These are phyloP conservation scores for Clitoria ternatea DNA, from an alignment of 306 rosid species.

Conservation along the genomic window DNA sequence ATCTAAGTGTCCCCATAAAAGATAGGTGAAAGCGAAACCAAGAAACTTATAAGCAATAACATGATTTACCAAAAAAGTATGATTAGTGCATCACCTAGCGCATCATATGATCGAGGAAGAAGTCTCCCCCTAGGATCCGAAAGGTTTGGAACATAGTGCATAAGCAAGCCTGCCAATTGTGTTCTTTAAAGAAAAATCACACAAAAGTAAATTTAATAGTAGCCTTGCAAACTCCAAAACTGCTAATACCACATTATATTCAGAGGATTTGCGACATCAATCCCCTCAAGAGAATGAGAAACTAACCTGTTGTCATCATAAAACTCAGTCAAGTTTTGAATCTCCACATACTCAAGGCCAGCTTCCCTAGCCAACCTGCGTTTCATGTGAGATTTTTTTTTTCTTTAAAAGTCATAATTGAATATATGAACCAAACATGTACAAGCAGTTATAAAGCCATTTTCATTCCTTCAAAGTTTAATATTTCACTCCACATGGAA, in stretches of 20 bases:
- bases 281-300: constrained; percentile 11
- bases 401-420: constrained; percentile 6
- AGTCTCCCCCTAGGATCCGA: constrained; percentile 89
- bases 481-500: background rate
- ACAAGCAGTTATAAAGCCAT: background rate
- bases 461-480: background rate
- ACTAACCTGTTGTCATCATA: constrained; percentile 90
- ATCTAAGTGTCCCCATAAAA: background rate
- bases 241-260: background rate
- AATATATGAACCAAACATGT: background rate
- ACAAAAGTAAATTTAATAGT: constrained; percentile 20
- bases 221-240: constrained; percentile 5
- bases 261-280: constrained; percentile 10
- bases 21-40: constrained; percentile 9
- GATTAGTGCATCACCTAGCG: constrained; percentile 56
- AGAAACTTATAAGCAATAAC: background rate
- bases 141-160: constrained; percentile 61
- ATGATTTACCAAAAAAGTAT: background rate
- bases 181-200: constrained; percentile 50
- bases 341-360: constrained; percentile 92
- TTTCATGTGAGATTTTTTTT: constrained; percentile 7
- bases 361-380: constrained; percentile 96
- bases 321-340: constrained; percentile 89
- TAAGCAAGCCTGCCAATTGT: constrained; percentile 70
- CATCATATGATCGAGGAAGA: constrained; percentile 87